Conservation (phyloP, 805 yeast genomes). For the Saturnispora serradocipensis region DNA sequence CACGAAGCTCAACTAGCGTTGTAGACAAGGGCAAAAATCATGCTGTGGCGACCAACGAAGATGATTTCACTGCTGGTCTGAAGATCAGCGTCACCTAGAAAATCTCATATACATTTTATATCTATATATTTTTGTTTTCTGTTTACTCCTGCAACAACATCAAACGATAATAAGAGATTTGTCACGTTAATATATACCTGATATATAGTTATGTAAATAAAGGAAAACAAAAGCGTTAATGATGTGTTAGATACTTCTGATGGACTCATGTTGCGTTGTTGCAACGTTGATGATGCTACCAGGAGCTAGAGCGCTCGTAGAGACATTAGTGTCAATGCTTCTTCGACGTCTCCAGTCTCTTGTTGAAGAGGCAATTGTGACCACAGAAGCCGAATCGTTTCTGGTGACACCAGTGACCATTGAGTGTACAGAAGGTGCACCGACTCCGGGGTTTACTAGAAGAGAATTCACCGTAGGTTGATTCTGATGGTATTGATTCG, state of each 20-base stretch:
- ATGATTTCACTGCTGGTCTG: constrained; percentile 7
- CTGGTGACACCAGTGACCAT: not conserved
- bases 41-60: constrained; percentile 1
- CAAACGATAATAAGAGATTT: not conserved
- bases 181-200: not conserved
- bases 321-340: constrained; percentile 43
- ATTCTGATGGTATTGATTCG: not conserved
- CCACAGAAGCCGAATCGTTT: constrained; percentile 25
- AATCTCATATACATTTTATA: constrained; percentile 8
- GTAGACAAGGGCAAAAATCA: constrained; percentile 1
- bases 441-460: not conserved
- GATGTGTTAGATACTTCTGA: not conserved
- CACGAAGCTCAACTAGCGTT: not conserved
- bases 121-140: not conserved
- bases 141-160: not conserved
- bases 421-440: constrained; percentile 6
- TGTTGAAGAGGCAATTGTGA: constrained; percentile 29
- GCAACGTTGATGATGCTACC: constrained; percentile 32
- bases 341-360: constrained; percentile 25
- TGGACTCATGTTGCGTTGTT: not conserved
- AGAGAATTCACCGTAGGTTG: not conserved
- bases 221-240: not conserved
- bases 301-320: constrained; percentile 63
- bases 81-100: constrained; percentile 10
- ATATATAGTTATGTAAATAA: not conserved